phyloP scores from a whole-genome alignment of 176 grass and related monocot species.

The Phragmites australis region DNA sequence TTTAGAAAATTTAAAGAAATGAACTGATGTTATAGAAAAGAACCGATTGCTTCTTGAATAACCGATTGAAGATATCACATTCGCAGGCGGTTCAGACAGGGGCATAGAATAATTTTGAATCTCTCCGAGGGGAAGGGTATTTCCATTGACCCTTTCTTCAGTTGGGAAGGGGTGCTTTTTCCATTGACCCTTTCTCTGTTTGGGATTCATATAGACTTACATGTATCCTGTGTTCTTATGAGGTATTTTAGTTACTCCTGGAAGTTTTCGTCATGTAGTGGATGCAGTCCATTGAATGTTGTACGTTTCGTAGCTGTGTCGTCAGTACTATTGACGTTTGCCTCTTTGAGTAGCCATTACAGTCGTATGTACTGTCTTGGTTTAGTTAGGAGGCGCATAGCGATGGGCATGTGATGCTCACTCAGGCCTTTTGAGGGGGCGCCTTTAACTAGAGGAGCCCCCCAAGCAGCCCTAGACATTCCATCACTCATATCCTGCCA shows the following conservation, averaged over 20 bases:
- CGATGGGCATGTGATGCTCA: slow-evolving; percentile 16
- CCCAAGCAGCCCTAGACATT: slow-evolving; percentile 36
- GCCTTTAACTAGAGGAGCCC: slow-evolving; percentile 1
- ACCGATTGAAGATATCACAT: slow-evolving; percentile 28
- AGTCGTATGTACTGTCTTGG: slow-evolving; percentile 44
- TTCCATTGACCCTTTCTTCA: neutral
- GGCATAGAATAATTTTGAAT: slow-evolving; percentile 46
- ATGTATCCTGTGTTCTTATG: neutral
- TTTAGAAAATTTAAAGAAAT: neutral
- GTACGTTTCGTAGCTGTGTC: neutral
- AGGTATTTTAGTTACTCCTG: too few relatives aligned
- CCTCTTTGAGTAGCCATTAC: slow-evolving; percentile 59
- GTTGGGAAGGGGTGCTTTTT: neutral
- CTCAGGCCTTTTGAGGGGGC: slow-evolving; percentile 38
- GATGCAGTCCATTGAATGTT: neutral
- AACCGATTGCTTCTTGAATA: slow-evolving; percentile 51
- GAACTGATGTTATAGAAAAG: neutral
- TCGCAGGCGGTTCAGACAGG: slow-evolving; percentile 52
- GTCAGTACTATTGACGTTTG: neutral
- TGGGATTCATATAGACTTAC: slow-evolving; percentile 13
- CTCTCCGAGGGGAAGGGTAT: neutral
- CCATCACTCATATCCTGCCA: neutral
- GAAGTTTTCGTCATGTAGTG: neutral
- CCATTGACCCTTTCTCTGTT: neutral
- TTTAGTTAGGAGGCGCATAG: slow-evolving; percentile 61